Evolutionary conservation across 1,284 basidiomycete genomes (phyloP), one percentile per base, ranked within the genome.

Genomic region (Papiliotrema fonsecae): DNA sequence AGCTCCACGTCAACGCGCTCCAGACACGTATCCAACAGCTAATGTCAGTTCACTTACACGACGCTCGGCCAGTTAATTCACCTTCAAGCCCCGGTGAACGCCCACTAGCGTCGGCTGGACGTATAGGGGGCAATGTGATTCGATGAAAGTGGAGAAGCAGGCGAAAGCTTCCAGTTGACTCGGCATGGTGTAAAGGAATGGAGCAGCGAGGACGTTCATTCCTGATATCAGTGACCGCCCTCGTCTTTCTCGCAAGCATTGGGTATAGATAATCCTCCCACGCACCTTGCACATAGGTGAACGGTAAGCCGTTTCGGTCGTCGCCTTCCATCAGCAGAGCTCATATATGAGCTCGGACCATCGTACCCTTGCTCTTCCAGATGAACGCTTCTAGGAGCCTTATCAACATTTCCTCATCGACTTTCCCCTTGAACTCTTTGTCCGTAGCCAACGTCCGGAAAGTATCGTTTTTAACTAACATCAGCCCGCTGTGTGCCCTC

Each of bases 131-230:
- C 92, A 97, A 13, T 81, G 85, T 51, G 86, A 81, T 75, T 97
- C 92, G 61, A 97, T 96, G 67, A 98, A 97, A 56, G 85, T 85
- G 26, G 88, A 82, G 66, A 97, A 97, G 72, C 89, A 96, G 52
- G 86, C 88, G 73, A 97, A 98, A 0, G 94, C 94, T 72, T 98
- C 94, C 10, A 97, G 75, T 73, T 98, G 91, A 6, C 88, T 90
- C 1, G 91, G 89, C 82, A 97, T 87, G 10, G 88, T 89, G 69
- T 96, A 97, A 35, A 98, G 79, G 71, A 97, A 97, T 0, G 94
- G 94, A 0, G 94, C 94, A 16, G 92, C 90, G 27, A 98, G 82
- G 32, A 97, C 94, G 70, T 98, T 98, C 92, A 97, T 97, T 30
- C 93, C 71, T 71, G 13, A 39, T 18, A 34, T 34, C 4, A 27